These are phyloP conservation scores for Straminergon stramineum DNA, from an alignment of 225 moss, liverwort and hornwort genomes.

Conservation along the genomic window DNA sequence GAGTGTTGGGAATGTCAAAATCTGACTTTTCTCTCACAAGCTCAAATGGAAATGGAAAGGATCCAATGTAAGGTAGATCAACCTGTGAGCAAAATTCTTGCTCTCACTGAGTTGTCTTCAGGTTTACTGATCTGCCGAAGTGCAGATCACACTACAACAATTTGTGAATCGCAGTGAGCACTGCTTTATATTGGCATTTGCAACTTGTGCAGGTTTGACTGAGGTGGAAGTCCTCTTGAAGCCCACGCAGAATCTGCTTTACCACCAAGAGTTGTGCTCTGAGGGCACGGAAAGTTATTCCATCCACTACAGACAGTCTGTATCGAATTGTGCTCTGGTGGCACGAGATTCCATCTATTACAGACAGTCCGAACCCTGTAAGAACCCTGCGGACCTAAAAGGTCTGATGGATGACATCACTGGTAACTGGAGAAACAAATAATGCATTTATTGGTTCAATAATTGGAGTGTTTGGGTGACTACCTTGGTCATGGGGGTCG, in stretches of 20 bases:
- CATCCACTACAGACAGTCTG: neutral
- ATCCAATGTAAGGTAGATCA: neutral
- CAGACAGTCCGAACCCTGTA: neutral
- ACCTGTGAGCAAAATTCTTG: neutral
- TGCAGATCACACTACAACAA: neutral
- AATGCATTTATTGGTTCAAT: neutral
- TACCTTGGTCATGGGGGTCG: neutral
- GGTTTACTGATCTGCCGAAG: neutral
- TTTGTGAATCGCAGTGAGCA: no score
- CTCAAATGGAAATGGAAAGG: neutral
- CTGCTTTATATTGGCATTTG: neutral
- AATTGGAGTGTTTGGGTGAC: neutral
- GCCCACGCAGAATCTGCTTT: neutral
- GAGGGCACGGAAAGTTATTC: no score
- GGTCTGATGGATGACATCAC: neutral
- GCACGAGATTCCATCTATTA: neutral
- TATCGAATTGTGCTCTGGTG: neutral
- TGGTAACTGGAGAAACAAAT: neutral
- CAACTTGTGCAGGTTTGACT: neutral
- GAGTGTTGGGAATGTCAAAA: no score
- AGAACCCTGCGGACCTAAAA: neutral
- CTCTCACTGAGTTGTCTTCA: neutral
- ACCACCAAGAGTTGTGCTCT: neutral
- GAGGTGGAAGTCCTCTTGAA: neutral
- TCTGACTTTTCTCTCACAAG: neutral